phyloP scores from a whole-genome alignment of 768 basidiomycete species.

The Sporobolomyces pararoseus region DNA sequence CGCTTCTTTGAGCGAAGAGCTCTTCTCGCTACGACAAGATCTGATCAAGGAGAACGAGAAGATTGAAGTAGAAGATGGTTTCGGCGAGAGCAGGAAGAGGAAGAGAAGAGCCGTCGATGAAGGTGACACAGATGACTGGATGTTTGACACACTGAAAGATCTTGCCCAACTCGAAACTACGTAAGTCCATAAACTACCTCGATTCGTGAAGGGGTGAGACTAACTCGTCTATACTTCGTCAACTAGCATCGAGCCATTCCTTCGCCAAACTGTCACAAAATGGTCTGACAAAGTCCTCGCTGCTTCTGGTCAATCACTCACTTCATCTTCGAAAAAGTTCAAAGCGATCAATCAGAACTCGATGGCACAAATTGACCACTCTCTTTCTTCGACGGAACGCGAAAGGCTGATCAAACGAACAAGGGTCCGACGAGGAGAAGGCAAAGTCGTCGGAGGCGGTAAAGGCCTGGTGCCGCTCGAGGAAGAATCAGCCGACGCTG shows the following conservation, averaged over 20 bases:
- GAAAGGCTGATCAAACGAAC: slow-evolving; percentile 60
- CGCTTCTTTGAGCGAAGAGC: slow-evolving; percentile 47
- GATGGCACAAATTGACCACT: slow-evolving; percentile 42
- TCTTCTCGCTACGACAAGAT: slow-evolving; percentile 42
- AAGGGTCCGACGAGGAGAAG: slow-evolving; percentile 53
- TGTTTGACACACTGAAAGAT: slow-evolving; percentile 31
- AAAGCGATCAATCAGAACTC: slow-evolving; percentile 55
- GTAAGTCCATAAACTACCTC: neutral
- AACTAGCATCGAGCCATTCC: slow-evolving; percentile 57
- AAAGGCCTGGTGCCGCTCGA: slow-evolving; percentile 27
- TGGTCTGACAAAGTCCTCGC: slow-evolving; percentile 97
- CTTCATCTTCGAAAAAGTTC: slow-evolving; percentile 53
- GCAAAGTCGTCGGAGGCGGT: slow-evolving; percentile 51
- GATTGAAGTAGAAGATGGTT: slow-evolving; percentile 21
- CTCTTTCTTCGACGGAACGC: slow-evolving; percentile 21
- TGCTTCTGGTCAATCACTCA: slow-evolving; percentile 68
- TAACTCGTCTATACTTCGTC: neutral
- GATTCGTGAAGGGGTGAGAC: no score
- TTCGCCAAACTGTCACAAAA: slow-evolving; percentile 73
- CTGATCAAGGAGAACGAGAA: slow-evolving; percentile 45
- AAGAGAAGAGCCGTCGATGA: slow-evolving; percentile 19
- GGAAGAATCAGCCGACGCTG: slow-evolving; percentile 29
- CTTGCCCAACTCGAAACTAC: slow-evolving; percentile 21
- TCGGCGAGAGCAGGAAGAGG: slow-evolving; percentile 38
- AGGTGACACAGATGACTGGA: slow-evolving; percentile 51